phyloP scores from a whole-genome alignment of 345 rosid genomes.

The Geranium brycei region DNA sequence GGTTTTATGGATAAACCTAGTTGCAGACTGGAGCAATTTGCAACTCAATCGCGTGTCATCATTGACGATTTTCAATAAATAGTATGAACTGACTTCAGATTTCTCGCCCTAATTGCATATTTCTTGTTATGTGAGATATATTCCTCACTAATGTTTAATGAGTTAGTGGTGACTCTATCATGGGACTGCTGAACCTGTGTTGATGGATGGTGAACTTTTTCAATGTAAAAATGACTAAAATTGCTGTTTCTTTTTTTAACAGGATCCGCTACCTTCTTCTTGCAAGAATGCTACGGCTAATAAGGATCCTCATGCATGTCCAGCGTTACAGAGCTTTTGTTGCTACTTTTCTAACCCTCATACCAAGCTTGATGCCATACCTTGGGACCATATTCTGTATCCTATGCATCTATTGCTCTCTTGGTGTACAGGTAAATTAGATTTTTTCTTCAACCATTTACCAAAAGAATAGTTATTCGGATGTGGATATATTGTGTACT shows the following conservation, averaged over 20 bases:
- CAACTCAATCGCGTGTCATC: no score
- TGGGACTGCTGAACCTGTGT: background rate
- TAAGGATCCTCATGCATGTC: slow-evolving; percentile 77
- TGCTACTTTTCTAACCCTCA: slow-evolving; percentile 74
- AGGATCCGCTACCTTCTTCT: slow-evolving; percentile 98
- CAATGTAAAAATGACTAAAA: background rate
- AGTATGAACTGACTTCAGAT: background rate
- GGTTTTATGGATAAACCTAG: no score
- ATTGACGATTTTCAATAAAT: no score
- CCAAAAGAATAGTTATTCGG: background rate
- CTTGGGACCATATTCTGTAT: slow-evolving; percentile 81
- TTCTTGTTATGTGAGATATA: no score
- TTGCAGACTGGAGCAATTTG: no score
- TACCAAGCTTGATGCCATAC: slow-evolving; percentile 95
- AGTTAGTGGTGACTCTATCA: background rate
- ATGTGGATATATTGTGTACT: background rate
- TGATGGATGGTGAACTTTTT: background rate
- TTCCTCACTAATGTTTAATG: background rate
- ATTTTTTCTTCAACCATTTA: background rate
- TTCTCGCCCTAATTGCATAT: no score
- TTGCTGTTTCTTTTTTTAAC: slow-evolving; percentile 6
- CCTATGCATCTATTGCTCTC: slow-evolving; percentile 78
- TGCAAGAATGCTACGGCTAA: slow-evolving; percentile 84
- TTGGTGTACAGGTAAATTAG: slow-evolving; percentile 71
- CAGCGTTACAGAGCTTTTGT: slow-evolving; percentile 67